Base-by-base conservation (phyloP, 805 yeast species). In the Pichia californica region DNA sequence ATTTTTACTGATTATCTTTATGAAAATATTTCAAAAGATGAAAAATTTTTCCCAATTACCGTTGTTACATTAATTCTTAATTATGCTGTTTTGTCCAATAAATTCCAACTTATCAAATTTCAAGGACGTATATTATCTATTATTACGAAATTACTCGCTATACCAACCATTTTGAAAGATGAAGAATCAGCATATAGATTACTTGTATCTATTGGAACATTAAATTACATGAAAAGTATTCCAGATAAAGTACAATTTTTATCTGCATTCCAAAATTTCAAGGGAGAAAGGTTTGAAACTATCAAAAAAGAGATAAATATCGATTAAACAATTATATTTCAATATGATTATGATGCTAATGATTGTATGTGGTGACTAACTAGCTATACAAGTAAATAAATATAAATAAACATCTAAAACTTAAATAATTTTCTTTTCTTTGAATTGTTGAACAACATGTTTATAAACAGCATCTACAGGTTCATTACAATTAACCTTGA, bases 401-500 rank as follows among this genome's bases (percentile, higher is more conserved):
- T n/a, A n/a, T n/a, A n/a, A n/a, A n/a, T n/a, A n/a, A n/a, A n/a
- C n/a, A n/a, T n/a, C n/a, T n/a, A n/a, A n/a, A n/a, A n/a, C n/a
- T n/a, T n/a, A n/a, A 33, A 53, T 43, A 27, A 62, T 50, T 25
- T 62, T 61, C 52, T 66, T 72, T 25, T 64, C 71, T 43, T 73
- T 70, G 51, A 91, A 72, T 11, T 88, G 87, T 19, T 64, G 65
- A 59, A 80, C 74, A 34, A 91, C 95, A 45, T 80, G 69, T 9
- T 52, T 58, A 56, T 84, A 87, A 25, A 89, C 98, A 36, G 69
- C 71, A 34, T 88, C 95, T 27, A 86, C 91, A 2, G 91, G 70
- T 54, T 81, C 78, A 58, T 88, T 81, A 63, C 98, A 91, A 45
- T 71, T 70, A 31, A 91, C 78, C 57, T 76, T 81, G 38, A 88